Base-by-base conservation (phyloP, 148 eudicot genomes). In the Cornus florida region DNA sequence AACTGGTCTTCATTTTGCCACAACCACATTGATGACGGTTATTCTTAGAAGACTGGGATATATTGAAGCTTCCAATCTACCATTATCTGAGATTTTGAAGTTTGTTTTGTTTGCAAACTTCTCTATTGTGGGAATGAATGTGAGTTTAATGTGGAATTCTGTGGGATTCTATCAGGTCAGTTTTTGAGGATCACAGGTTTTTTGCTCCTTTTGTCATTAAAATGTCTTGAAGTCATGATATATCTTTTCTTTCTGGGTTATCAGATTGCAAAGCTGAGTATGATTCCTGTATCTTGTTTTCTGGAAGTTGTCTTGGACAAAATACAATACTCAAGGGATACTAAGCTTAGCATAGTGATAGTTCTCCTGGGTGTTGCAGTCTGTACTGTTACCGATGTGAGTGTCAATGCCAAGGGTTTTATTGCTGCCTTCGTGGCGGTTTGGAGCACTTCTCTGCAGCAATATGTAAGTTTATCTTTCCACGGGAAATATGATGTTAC, bases 101-200 rank as follows among this genome's bases (percentile, higher is more conserved):
- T 92, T 89, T 81, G 92, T 91, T 80, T 68, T 92, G 33, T 92
- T 91, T 80, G 92, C 97, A 22, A 92, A 91, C 80, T 92, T 92
- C 83, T 92, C 94, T 23, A 90, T 92, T 71, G 97, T 92, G 72
- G 97, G 97, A 50, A 90, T 90, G 94, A 92, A 92, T 6, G 94
- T 92, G 64, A 92, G 97, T 79, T 85, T 91, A 79, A 91, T 92
- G 97, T 92, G 97, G 97, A 92, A 92, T 78, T 92, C 97, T 24
- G 93, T 92, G 65, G 97, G 97, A 75, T 92, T 92, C 68, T 91
- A 91, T 84, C 94, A 91, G 97, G 97, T 89, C 20, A 82, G 79
- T 82, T 67, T 48, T 71, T 69, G 32, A 65, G 67, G 41, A 24
- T 4, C 67, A 33, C 39, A 5, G 73, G 48, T n/a, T 24, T 33